Base-by-base conservation (phyloP, 805 yeast species). In the Alloascoidea hylecoeti region DNA sequence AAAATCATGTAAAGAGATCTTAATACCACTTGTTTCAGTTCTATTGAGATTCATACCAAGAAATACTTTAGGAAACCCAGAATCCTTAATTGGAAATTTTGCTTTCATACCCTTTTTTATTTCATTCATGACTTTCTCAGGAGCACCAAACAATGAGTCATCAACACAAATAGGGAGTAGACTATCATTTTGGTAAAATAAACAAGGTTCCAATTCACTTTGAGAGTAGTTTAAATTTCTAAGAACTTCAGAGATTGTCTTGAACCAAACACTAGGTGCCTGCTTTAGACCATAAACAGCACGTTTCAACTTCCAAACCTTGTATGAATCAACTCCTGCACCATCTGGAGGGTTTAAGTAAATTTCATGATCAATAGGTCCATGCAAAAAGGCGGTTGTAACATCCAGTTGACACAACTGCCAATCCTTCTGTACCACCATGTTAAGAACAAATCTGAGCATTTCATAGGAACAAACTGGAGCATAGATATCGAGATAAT, bases 361-460 rank as follows among this genome's bases (percentile, higher is more conserved):
- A 15, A 27, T 18, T 16, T 5, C 5, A 15, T 18, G 35, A 18
- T 35, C 35, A 18, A 43, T 32, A n/a, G 15, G 5, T 2, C 33
- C 39, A 16, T 43, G 39, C 18, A 41, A 27, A 18, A 38, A 32
- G 3, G 48, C 44, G 14, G 46, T 43, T 14, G 37, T 36, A 3
- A 41, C 48, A 41, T 46, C 47, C 44, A 45, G 40, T 38, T 46
- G 48, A 33, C 44, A 40, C 4, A 46, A 23, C 9, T 23, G 30
- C 30, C 30, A 23, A 23, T 23, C n/a, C 9, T 23, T 23, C 13
- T 9, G 30, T 23, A 9, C 13, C 9, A n/a, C 30, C 9, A 9
- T 9, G 30, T 23, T 23, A 9, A 33, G n/a, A n/a, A 14, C 12
- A 14, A 33, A 33, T 12, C 35, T 9, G 13, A 15, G 15, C 9